Evolutionary conservation across 805 yeast species (phyloP).

Genomic region (Ogataea henricii): DNA sequence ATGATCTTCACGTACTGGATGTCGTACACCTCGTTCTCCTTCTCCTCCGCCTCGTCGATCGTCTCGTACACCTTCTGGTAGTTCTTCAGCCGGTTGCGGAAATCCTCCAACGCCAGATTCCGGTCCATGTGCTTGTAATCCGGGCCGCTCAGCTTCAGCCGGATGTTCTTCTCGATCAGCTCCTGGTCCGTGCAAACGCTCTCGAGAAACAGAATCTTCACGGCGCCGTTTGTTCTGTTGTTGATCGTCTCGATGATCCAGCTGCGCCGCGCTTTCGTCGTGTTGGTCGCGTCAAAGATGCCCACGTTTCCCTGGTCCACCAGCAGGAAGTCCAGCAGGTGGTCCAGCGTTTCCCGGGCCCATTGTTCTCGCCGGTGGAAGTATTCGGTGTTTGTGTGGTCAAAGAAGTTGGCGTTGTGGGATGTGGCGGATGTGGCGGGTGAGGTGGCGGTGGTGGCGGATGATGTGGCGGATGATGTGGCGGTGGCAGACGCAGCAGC

Average conservation of each 20-base stretch:
- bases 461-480: not conserved
- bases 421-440: conserved; percentile 11
- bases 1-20: conserved; percentile 64
- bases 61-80: conserved; percentile 91
- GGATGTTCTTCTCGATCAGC: conserved; percentile 79
- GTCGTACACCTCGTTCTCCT: conserved; percentile 46
- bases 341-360: conserved; percentile 53
- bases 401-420: conserved; percentile 46
- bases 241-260: conserved; percentile 42
- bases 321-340: conserved; percentile 44
- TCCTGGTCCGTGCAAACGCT: conserved; percentile 81
- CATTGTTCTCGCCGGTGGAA: conserved; percentile 48
- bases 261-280: conserved; percentile 47
- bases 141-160: conserved; percentile 88
- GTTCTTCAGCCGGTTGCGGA: conserved; percentile 74
- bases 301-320: conserved; percentile 50
- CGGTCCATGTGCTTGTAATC: conserved; percentile 89
- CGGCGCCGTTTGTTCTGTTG: conserved; percentile 33
- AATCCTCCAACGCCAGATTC: conserved; percentile 75
- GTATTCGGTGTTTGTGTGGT: conserved; percentile 44
- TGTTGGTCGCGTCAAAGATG: conserved; percentile 63
- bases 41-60: conserved; percentile 60
- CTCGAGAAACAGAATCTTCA: conserved; percentile 55
- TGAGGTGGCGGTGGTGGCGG: not conserved
- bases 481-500: conserved; percentile 22